phyloP scores from a whole-genome alignment of 2,329 filamentous ascomycete genomes.

The Tolypocladium inflatum region DNA sequence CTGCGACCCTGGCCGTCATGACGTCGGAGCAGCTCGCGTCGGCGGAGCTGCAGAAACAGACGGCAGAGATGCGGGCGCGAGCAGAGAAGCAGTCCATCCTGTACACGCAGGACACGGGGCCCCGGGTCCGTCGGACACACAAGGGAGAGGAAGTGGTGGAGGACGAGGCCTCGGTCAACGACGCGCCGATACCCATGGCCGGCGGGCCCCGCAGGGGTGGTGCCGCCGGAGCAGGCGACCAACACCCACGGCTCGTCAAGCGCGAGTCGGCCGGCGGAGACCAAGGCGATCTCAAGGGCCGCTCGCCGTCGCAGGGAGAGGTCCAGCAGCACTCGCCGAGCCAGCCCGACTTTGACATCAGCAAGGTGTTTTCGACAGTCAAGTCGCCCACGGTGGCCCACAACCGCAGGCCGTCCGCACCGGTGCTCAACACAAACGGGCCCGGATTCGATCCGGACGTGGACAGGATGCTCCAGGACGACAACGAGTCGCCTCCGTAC shows the following conservation, averaged over 20 bases:
- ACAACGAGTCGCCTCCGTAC: constrained; percentile 71
- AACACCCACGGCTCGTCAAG: constrained; percentile 19
- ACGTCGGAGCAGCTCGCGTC: constrained; percentile 83
- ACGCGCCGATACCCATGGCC: constrained; percentile 20
- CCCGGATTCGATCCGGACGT: constrained; percentile 78
- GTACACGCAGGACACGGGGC: constrained; percentile 59
- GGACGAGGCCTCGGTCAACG: constrained; percentile 47
- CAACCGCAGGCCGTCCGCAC: constrained; percentile 38
- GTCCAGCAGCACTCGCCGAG: constrained; percentile 41
- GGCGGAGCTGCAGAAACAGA: constrained; percentile 73
- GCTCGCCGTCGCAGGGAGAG: constrained; percentile 32
- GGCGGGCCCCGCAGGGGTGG: constrained; percentile 9
- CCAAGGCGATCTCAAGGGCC: constrained; percentile 15
- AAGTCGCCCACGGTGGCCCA: constrained; percentile 56
- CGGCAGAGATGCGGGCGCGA: constrained; percentile 66
- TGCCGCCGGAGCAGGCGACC: not conserved
- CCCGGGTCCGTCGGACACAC: constrained; percentile 79
- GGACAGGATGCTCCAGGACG: constrained; percentile 77
- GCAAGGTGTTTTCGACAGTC: constrained; percentile 76
- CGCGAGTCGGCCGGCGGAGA: constrained; percentile 22
- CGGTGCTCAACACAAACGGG: constrained; percentile 35
- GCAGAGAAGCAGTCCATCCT: constrained; percentile 79
- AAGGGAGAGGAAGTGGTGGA: constrained; percentile 91
- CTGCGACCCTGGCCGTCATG: constrained; percentile 79
- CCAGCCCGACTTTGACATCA: constrained; percentile 65